These are phyloP conservation scores for Hypericum perforatum DNA, from an alignment of 345 rosid genomes.

Conservation along the genomic window DNA sequence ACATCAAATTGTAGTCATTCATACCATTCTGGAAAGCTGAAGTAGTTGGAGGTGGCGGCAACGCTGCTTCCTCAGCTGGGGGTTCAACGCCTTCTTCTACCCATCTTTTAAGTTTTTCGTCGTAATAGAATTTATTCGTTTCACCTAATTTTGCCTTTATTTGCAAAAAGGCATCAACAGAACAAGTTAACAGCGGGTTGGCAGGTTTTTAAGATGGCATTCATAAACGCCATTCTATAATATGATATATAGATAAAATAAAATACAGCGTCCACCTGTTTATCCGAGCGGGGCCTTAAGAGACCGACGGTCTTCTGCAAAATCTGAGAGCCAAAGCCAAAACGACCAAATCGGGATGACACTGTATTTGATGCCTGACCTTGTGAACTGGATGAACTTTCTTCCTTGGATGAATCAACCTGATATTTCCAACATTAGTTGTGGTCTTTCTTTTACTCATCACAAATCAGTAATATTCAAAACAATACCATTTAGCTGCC, in stretches of 20 bases:
- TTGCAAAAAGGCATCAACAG: background rate
- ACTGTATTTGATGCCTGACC: background rate
- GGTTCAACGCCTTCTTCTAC: slow-evolving; percentile 7
- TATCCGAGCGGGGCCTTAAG: slow-evolving; percentile 1
- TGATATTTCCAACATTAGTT: background rate
- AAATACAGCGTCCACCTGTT: background rate
- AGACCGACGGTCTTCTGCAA: slow-evolving; percentile 7
- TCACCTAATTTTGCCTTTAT: slow-evolving; percentile 8
- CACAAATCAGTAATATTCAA: too few relatives aligned
- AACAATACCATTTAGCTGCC: too few relatives aligned
- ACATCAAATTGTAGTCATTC: background rate
- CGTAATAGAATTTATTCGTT: slow-evolving; percentile 8
- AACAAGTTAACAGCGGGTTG: background rate
- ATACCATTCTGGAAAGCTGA: background rate
- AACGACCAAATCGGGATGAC: slow-evolving; percentile 8
- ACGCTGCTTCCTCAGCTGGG: slow-evolving; percentile 5
- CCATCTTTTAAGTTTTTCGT: slow-evolving; percentile 8
- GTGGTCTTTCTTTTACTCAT: too few relatives aligned
- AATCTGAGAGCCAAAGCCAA: slow-evolving; percentile 4
- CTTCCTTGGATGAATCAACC: slow-evolving; percentile 1
- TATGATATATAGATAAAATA: background rate
- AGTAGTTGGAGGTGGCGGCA: slow-evolving; percentile 8
- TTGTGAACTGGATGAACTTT: background rate
- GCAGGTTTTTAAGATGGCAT: too few relatives aligned
- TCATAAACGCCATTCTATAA: background rate